Conservation (phyloP, 257 asterid species). For the Gentiana dahurica region DNA sequence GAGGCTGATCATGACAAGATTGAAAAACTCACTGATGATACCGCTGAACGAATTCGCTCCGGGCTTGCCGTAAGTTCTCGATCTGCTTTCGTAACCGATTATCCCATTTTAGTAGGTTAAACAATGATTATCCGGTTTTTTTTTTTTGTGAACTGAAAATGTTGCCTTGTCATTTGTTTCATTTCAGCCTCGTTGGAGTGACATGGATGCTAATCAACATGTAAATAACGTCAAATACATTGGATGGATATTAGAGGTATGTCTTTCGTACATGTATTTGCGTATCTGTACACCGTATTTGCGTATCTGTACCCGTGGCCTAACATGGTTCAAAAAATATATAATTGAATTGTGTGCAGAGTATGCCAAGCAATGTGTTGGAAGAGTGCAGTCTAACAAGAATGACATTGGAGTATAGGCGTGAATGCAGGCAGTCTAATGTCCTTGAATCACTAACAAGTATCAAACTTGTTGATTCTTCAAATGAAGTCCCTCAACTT, state of each 20-base stretch:
- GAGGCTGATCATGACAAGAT: slow-evolving; percentile 41
- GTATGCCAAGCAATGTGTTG: slow-evolving; percentile 53
- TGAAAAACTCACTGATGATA: slow-evolving; percentile 51
- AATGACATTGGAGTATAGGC: slow-evolving; percentile 60
- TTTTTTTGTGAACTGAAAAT: neutral
- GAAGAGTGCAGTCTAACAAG: slow-evolving; percentile 48
- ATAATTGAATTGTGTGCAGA: slow-evolving; percentile 27
- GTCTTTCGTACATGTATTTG: neutral
- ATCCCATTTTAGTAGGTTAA: neutral
- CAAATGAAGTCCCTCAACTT: neutral
- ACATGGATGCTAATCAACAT: slow-evolving; percentile 88
- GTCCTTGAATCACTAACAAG: slow-evolving; percentile 63
- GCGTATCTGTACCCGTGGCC: no score
- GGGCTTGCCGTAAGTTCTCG: slow-evolving; percentile 56
- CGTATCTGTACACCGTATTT: no score
- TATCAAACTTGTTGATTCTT: slow-evolving; percentile 14
- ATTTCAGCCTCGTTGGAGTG: slow-evolving; percentile 86
- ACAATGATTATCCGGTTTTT: neutral
- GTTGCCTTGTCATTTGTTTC: neutral
- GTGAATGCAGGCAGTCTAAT: slow-evolving; percentile 55
- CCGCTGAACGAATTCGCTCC: slow-evolving; percentile 41
- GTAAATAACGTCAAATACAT: slow-evolving; percentile 86
- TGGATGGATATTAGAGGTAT: slow-evolving; percentile 87
- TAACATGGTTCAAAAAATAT: no score
- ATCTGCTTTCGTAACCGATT: neutral